Evolutionary conservation across 495 filamentous ascomycete genomes (phyloP), one percentile per base, ranked within the genome.

Genomic region (Penicillium paradoxum): DNA sequence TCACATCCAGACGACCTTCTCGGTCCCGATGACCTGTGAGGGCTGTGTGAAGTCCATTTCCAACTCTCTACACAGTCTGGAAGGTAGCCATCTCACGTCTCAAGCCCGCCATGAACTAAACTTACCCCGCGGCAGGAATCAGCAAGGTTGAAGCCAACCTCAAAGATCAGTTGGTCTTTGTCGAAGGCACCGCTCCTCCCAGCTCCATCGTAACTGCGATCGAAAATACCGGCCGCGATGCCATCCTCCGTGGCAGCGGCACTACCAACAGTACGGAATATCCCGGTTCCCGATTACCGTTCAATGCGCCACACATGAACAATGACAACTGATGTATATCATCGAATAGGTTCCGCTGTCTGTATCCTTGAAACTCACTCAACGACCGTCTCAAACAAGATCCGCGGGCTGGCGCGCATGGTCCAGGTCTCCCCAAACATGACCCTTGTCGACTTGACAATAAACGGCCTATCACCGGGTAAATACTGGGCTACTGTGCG

Each of bases 331-430:
- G 0, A 47, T 9, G 36, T 6, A 42, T 6, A 25, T 10, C 11
- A 14, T 14, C 11, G 4, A 32, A 46, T 65, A 93, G 90, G 82
- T 66, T 91, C 92, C 19, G 93, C 93, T 30, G 93, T 98, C 30
- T 95, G 90, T 69, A 97, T 98, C 65, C 85, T 97, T 55, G 92
- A 98, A 74, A 95, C 90, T 24, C 92, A 95, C 70, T 79, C 83
- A 45, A 76, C 55, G 19, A 60, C 61, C 38, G 73, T 76, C 50
- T 68, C 75, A 51, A 79, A 83, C 65, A 81, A 79, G 57, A 83
- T 95, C 62, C 79, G 88, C 50, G 89, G 89, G 40, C 74, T 95
- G 30, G 86, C 81, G 44, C 80, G 89, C 51, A 87, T 95, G 80
- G 87, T 95, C 24, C 84, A 93, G 59, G 85, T 95, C 37, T 80